Conservation (phyloP, 345 rosid species). For the Excoecaria cochinchinensis region DNA sequence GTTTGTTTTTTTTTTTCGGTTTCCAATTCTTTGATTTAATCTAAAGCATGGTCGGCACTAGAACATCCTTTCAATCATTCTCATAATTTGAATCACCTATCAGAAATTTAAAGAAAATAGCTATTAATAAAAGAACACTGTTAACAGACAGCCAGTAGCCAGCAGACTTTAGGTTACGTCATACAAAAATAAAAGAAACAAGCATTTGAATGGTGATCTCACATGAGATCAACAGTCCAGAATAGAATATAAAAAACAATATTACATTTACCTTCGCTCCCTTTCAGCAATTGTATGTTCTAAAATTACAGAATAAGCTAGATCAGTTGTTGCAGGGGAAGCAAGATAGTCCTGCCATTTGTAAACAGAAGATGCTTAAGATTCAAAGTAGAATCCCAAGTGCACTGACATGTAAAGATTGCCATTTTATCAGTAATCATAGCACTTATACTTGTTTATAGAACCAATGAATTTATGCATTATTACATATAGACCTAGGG, state of each 20-base stretch:
- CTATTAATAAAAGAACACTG: not conserved
- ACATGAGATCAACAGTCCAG: not conserved
- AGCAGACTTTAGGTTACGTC: not conserved
- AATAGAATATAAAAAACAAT: not conserved
- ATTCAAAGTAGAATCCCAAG: conserved; percentile 11
- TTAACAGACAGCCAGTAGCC: too few relatives aligned
- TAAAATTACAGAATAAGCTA: conserved; percentile 76
- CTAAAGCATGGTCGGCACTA: not conserved
- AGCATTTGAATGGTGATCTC: not conserved
- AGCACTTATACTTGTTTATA: too few relatives aligned
- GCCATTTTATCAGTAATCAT: not conserved
- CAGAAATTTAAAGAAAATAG: not conserved
- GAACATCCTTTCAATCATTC: not conserved
- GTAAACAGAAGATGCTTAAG: conserved; percentile 13
- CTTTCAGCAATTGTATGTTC: conserved; percentile 95
- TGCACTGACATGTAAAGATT: not conserved
- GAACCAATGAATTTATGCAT: not conserved
- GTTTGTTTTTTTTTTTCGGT: not conserved
- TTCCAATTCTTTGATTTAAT: conserved; percentile 5
- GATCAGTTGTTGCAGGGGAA: conserved; percentile 68
- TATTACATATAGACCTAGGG: not conserved
- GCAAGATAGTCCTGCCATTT: conserved; percentile 87
- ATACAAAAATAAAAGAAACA: not conserved
- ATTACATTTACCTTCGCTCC: conserved; percentile 79
- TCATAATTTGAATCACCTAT: not conserved